These are phyloP conservation scores for Apiotrichum laibachii DNA, from an alignment of 1,284 basidiomycete species.

Conservation along the genomic window DNA sequence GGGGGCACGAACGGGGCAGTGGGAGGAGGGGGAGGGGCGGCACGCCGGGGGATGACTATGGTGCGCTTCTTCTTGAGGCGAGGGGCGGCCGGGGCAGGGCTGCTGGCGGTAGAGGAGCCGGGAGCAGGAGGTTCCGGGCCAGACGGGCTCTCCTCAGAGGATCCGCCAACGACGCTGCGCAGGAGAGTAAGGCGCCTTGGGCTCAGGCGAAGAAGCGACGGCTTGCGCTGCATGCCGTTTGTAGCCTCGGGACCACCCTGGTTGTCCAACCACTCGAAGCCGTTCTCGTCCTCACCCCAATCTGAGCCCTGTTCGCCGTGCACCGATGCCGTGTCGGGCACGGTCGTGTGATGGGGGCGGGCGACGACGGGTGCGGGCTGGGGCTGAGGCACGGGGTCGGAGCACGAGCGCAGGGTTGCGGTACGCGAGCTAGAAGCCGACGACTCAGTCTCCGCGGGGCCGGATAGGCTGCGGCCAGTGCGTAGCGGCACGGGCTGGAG, in stretches of 20 bases:
- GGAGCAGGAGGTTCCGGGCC: not conserved
- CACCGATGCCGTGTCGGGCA: constrained; percentile 33
- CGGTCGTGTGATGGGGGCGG: constrained; percentile 21
- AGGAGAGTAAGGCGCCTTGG: constrained; percentile 10
- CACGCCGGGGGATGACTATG: constrained; percentile 34
- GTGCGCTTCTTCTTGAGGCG: constrained; percentile 31
- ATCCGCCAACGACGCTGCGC: constrained; percentile 4
- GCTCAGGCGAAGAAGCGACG: not conserved
- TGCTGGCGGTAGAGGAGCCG: not conserved
- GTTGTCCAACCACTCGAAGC: constrained; percentile 47
- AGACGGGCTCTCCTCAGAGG: not conserved
- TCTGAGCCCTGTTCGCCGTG: constrained; percentile 48
- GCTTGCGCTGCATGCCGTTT: constrained; percentile 24
- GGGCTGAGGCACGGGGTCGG: constrained; percentile 3
- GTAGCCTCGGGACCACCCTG: constrained; percentile 28
- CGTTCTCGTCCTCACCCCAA: constrained; percentile 48
- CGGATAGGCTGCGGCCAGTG: constrained; percentile 6
- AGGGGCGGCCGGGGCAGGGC: not conserved
- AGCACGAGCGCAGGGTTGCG: not conserved
- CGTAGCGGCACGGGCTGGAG: constrained; percentile 22
- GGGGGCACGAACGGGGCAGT: constrained; percentile 19
- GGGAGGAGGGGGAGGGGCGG: constrained; percentile 33
- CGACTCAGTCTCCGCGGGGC: not conserved
- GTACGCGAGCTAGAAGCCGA: not conserved
- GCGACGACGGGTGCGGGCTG: constrained; percentile 2